Base-by-base conservation (phyloP, 164 flowering plant genomes). In the Magnolia sinica region DNA sequence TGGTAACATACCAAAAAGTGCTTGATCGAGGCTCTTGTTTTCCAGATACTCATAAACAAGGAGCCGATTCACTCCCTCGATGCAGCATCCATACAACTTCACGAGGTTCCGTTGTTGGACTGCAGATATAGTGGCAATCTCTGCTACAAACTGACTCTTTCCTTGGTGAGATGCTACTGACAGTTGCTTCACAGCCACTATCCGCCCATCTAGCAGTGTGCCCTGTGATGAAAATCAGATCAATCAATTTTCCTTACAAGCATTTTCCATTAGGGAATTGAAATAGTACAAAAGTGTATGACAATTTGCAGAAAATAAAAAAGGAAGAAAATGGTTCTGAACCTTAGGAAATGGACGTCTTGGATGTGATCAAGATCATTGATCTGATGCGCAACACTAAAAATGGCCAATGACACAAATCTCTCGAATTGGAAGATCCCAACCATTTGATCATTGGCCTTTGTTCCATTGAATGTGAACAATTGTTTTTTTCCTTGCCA, bases 51-150 rank as follows among this genome's bases (percentile, higher is more conserved):
- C 97, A 77, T 92, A 92, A 67, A 92, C 97, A 71, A 92, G 89
- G 50, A 91, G 86, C 68, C 91, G 83, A 16, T 86, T 85, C 7
- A 79, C 78, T 49, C 90, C 91, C 66, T 91, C 92, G 55, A 91
- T 87, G 82, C 96, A 91, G 80, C 94, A 91, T 72, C 96, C 96
- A 79, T 84, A 88, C 76, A 91, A 77, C 78, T 86, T 89, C 78
- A 92, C 94, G 51, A 92, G 89, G 81, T 92, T 90, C 14, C 91
- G 91, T 29, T 91, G 96, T 77, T 90, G 92, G 52, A 91, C 96
- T 6, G 92, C 89, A 49, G 96, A 91, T 78, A 91, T 90, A 52
- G 92, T 87, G 0, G 91, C 90, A 76, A 91, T 90, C 79, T 91
- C 96, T 19, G 96, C 78, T 27, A 89, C 74, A 78, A 91, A 91